These are phyloP conservation scores for Ceratocystis huliohia DNA, from an alignment of 2,329 filamentous ascomycete genomes.

Conservation along the genomic window DNA sequence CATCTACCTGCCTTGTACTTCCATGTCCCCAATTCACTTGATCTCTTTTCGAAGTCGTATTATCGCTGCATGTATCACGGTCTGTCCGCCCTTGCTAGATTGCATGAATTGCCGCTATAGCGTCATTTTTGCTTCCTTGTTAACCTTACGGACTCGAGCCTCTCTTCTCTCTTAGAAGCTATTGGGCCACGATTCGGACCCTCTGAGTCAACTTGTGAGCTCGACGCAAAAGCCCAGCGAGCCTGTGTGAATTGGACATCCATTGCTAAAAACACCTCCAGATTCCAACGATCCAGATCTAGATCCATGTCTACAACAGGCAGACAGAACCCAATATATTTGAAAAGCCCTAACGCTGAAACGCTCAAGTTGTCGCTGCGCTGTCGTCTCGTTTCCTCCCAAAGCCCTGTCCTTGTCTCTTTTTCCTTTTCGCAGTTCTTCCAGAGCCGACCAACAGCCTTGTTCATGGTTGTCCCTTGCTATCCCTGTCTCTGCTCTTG, in stretches of 20 bases:
- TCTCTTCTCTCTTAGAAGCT: no score
- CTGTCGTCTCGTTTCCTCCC: neutral
- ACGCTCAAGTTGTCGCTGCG: neutral
- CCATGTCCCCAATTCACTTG: neutral
- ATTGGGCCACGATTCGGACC: no score
- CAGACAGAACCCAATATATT: neutral
- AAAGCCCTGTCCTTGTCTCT: neutral
- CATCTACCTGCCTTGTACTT: neutral
- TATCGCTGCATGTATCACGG: neutral
- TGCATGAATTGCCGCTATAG: conserved; percentile 5
- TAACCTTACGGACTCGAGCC: neutral
- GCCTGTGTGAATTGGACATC: no score
- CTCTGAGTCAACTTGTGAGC: no score
- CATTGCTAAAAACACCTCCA: no score
- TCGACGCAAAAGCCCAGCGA: no score
- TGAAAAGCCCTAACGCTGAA: neutral
- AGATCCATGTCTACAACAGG: neutral
- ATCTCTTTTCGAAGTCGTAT: no score
- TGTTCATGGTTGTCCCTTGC: neutral
- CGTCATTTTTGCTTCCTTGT: neutral
- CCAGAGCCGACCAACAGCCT: neutral
- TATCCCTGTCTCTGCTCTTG: neutral
- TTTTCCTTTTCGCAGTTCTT: neutral
- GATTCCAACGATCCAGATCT: no score
- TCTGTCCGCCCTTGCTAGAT: neutral